Conservation (phyloP, 345 rosid species). For the Pugionium cornutum region DNA sequence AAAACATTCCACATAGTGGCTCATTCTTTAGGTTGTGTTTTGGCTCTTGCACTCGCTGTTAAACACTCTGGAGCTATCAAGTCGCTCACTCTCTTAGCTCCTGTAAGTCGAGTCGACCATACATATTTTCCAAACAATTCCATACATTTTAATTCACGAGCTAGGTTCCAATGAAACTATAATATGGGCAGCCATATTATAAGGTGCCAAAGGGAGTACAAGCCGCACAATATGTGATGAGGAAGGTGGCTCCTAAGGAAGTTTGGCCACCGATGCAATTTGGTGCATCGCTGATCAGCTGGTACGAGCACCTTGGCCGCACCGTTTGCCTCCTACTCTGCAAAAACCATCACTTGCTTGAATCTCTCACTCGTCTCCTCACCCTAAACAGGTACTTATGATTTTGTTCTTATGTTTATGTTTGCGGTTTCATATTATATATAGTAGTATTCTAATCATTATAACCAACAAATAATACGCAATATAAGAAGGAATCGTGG, state of each 20-base stretch:
- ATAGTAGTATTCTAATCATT: too few species aligned
- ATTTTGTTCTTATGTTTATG: background rate
- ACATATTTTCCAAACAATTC: background rate
- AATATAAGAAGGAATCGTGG: too few species aligned
- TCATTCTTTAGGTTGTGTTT: constrained; percentile 93
- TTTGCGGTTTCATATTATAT: background rate
- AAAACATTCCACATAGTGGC: constrained; percentile 92
- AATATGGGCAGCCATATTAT: constrained; percentile 66
- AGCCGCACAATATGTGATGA: constrained; percentile 75
- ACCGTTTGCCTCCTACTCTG: constrained; percentile 72
- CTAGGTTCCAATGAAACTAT: too few species aligned
- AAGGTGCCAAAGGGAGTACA: constrained; percentile 73
- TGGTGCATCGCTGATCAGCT: constrained; percentile 79
- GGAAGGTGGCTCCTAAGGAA: constrained; percentile 68
- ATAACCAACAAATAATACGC: too few species aligned
- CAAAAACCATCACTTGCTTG: constrained; percentile 82
- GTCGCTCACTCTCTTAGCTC: constrained; percentile 86
- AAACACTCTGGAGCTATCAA: constrained; percentile 72
- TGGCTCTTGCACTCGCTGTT: constrained; percentile 90
- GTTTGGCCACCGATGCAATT: constrained; percentile 87
- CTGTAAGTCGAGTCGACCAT: constrained; percentile 56
- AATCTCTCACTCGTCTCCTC: constrained; percentile 66
- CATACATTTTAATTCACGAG: too few species aligned
- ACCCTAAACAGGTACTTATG: constrained; percentile 67
- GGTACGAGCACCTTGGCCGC: constrained; percentile 91